Conservation (phyloP, 1,284 basidiomycete species). For the Sanghuangporus baumii region DNA sequence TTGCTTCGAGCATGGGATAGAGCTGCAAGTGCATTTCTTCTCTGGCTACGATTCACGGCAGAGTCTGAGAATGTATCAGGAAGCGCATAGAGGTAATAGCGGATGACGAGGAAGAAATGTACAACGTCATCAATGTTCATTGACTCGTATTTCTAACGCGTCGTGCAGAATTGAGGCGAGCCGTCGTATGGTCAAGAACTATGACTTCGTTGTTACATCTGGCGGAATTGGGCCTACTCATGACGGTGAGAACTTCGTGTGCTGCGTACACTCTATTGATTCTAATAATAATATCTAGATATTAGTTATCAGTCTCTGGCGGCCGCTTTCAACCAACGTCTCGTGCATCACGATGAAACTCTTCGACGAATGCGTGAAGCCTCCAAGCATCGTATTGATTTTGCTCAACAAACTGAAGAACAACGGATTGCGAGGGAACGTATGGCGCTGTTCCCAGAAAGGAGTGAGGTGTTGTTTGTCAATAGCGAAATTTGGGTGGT, state of each 20-base stretch:
- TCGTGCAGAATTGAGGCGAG: conserved; percentile 73
- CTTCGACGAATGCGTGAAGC: conserved; percentile 71
- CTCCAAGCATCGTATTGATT: conserved; percentile 51
- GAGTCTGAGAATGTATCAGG: conserved; percentile 32
- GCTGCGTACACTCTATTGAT: not conserved
- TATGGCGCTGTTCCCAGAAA: conserved; percentile 79
- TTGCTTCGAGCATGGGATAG: conserved; percentile 84
- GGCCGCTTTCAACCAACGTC: conserved; percentile 74
- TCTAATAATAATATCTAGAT: conserved; percentile 38
- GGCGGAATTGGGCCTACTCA: conserved; percentile 88
- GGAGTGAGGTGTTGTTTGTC: conserved; percentile 74
- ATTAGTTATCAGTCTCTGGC: conserved; percentile 89
- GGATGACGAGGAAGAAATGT: conserved; percentile 90
- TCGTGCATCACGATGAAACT: conserved; percentile 79
- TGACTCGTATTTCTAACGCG: conserved; percentile 12
- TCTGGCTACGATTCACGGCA: not conserved
- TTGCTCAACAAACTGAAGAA: conserved; percentile 57
- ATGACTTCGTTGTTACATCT: conserved; percentile 85
- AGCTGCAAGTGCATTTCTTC: conserved; percentile 53
- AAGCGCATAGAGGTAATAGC: conserved; percentile 90
- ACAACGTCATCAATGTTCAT: conserved; percentile 25
- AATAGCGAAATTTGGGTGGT: conserved; percentile 81
- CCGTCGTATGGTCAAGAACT: conserved; percentile 71
- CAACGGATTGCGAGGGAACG: conserved; percentile 69
- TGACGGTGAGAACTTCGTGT: conserved; percentile 48